Evolutionary conservation across 1,284 basidiomycete species (phyloP), one percentile per base, ranked within the genome.

Genomic region (Ustilago cynodontis): DNA sequence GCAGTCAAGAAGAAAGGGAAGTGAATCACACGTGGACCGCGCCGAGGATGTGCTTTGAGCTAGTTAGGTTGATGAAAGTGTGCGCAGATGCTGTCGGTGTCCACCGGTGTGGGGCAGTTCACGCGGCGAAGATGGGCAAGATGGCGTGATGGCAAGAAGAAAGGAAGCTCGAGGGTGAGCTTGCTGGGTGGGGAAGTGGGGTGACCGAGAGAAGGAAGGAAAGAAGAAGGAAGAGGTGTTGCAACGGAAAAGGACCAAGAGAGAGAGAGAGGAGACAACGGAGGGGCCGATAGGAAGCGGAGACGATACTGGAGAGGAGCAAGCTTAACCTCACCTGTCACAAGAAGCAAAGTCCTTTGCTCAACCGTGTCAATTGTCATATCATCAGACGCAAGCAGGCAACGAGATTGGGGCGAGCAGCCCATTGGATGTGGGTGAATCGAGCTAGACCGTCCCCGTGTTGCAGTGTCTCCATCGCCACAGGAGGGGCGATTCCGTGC

Each of bases 61-160:
- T 28, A 50, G 22, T 10, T 28, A 50, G 39, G 16, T 51, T 29
- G 13, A 39, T 28, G n/a, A 39, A 50, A n/a, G n/a, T n/a, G n/a
- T 24, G 47, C 47, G 47, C 47, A 26, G 47, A 49, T 26, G 45
- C 18, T 20, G 26, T 57, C 55, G 55, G 28, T 43, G 41, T 20
- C 14, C 28, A n/a, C 31, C 39, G 41, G 35, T 18, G 14, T 7
- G 16, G 24, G 49, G 8, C 7, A 29, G 24, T 24, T 4, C 22
- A 41, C 26, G 53, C 24, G 22, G 37, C 55, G 55, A 41, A 57
- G 39, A 45, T 45, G 29, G 28, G 47, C 7, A 24, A 28, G 47
- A 49, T 49, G 47, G 26, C 24, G 47, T 43, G 54, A 56, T 43
- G 39, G 39, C 29, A 33, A 16, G 50, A 18, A 52, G 4, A 18